These are phyloP conservation scores for Suillus weaverae DNA, from an alignment of 768 basidiomycete species.

Conservation along the genomic window DNA sequence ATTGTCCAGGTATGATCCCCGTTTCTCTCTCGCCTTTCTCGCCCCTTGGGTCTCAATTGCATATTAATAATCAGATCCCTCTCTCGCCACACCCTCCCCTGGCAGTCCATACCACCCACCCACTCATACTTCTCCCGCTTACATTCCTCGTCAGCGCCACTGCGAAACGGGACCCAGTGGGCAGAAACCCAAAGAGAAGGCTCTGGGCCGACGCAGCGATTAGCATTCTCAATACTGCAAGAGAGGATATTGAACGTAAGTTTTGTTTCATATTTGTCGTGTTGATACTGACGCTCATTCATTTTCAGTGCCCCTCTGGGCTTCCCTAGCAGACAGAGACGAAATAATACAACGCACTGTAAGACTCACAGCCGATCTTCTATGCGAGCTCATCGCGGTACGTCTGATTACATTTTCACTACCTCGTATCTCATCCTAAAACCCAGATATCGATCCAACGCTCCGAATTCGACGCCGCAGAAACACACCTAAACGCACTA, in stretches of 20 bases:
- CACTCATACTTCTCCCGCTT: conserved; percentile 60
- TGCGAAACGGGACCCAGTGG: conserved; percentile 72
- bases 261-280: conserved; percentile 1
- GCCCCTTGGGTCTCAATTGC: neutral
- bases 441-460: conserved; percentile 59
- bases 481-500: conserved; percentile 48
- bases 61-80: conserved; percentile 21
- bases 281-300: neutral
- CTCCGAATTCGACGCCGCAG: conserved; percentile 61
- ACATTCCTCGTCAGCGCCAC: conserved; percentile 67
- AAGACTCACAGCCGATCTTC: conserved; percentile 68
- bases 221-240: conserved; percentile 31
- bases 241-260: conserved; percentile 26
- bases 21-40: neutral
- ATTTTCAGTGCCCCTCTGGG: conserved; percentile 53
- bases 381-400: conserved; percentile 71
- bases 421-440: neutral
- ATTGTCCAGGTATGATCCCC: conserved; percentile 33
- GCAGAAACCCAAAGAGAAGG: conserved; percentile 70
- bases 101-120: conserved; percentile 62
- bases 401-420: conserved; percentile 11
- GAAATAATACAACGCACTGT: conserved; percentile 49
- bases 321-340: conserved; percentile 49
- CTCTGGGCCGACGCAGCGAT: conserved; percentile 69
- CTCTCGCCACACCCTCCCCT: conserved; percentile 44